Conservation (phyloP, 176 grass and related monocot genomes). For the Panicum miliaceum region DNA sequence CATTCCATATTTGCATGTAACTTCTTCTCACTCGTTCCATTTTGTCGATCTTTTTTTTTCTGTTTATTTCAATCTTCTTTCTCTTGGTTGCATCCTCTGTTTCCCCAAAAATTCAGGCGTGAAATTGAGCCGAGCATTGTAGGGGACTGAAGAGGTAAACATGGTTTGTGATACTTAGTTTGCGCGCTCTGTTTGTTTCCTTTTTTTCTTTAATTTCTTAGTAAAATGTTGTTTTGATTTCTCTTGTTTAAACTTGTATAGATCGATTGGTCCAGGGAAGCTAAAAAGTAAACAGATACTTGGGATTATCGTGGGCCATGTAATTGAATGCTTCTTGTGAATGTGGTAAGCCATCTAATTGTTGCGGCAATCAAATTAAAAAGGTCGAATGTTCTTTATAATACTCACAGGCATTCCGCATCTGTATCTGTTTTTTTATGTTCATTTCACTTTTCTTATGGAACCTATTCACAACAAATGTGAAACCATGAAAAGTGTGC, state of each 20-base stretch:
- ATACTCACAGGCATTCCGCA: neutral
- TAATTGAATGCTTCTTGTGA: constrained; percentile 14
- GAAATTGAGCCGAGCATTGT: neutral
- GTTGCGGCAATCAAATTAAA: neutral
- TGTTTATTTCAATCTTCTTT: neutral
- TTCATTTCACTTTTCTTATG: neutral
- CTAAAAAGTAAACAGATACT: neutral
- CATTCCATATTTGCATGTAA: constrained; percentile 17
- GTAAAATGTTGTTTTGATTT: neutral
- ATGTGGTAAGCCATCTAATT: constrained; percentile 35
- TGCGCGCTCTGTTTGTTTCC: neutral
- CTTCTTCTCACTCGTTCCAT: constrained; percentile 12
- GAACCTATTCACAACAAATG: neutral
- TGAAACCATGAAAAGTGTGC: neutral
- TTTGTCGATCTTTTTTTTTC: neutral
- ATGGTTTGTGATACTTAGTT: neutral
- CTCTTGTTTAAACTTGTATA: neutral
- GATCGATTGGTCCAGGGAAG: neutral
- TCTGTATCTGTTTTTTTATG: neutral
- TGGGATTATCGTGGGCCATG: neutral
- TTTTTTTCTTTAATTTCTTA: neutral
- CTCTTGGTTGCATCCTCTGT: neutral
- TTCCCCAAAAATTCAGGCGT: neutral
- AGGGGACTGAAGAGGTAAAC: constrained; percentile 21
- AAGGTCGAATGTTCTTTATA: neutral